These are phyloP conservation scores for Globisporangium camurandrum DNA, from an alignment of 352 stramenopile species.

Conservation along the genomic window DNA sequence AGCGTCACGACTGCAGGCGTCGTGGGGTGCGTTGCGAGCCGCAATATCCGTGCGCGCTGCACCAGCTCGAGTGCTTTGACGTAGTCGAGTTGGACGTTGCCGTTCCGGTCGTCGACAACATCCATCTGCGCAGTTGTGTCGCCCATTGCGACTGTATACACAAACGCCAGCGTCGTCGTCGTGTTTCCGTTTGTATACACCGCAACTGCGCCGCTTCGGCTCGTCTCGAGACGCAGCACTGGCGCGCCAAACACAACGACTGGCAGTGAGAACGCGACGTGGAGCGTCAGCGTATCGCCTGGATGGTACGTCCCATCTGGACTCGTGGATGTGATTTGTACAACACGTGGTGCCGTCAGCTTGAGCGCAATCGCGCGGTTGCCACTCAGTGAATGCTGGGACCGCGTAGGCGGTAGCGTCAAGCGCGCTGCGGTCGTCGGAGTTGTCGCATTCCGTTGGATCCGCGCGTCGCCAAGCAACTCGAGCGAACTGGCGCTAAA, in stretches of 20 bases:
- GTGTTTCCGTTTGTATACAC: constrained; percentile 27
- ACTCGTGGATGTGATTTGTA: constrained; percentile 23
- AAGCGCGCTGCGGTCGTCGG: constrained; percentile 34
- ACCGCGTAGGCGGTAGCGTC: constrained; percentile 30
- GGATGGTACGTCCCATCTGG: constrained; percentile 44
- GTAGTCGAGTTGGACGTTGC: constrained; percentile 31
- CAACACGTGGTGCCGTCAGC: constrained; percentile 30
- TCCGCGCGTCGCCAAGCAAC: constrained; percentile 19
- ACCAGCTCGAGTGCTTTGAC: constrained; percentile 31
- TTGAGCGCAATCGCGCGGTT: constrained; percentile 50
- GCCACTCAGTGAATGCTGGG: constrained; percentile 36
- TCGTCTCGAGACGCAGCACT: constrained; percentile 27
- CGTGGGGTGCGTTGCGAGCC: constrained; percentile 30
- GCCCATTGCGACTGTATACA: constrained; percentile 32
- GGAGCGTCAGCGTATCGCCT: constrained; percentile 43
- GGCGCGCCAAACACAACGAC: constrained; percentile 51
- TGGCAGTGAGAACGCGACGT: constrained; percentile 54
- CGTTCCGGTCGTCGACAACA: constrained; percentile 41
- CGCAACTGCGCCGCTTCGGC: constrained; percentile 14
- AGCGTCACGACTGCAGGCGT: constrained; percentile 34
- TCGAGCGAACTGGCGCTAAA: constrained; percentile 30
- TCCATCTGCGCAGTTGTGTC: constrained; percentile 32
- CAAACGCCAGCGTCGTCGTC: constrained; percentile 37
- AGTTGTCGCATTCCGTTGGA: constrained; percentile 41
- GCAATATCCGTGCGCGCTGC: constrained; percentile 33